Conservation (phyloP, 1,139 yeast genomes). For the Keqinozyma sinolaborantium region DNA sequence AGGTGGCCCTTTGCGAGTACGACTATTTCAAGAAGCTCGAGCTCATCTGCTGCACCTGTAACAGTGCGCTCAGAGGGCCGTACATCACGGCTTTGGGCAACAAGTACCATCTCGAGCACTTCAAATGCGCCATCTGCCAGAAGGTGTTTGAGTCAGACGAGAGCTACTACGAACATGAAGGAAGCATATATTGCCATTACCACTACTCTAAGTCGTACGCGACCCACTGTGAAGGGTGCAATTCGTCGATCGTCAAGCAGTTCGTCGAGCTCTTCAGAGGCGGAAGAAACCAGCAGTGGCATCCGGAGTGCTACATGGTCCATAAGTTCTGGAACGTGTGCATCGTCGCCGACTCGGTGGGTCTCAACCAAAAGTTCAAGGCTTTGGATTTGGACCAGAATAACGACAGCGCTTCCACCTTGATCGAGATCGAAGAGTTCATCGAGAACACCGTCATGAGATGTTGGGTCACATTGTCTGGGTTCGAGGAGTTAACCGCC, state of each 20-base stretch:
- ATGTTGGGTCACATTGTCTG: conserved; percentile 86
- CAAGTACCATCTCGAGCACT: conserved; percentile 93
- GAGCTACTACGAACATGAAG: conserved; percentile 86
- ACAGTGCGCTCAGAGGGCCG: conserved; percentile 84
- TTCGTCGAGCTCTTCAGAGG: conserved; percentile 91
- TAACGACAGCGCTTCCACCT: conserved; percentile 31
- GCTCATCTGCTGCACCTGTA: conserved; percentile 79
- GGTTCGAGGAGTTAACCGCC: conserved; percentile 91
- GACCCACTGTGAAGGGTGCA: conserved; percentile 90
- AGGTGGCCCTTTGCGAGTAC: conserved; percentile 85
- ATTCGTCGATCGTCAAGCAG: conserved; percentile 86
- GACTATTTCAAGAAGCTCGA: conserved; percentile 86
- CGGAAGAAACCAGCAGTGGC: conserved; percentile 97
- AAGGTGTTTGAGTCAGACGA: conserved; percentile 90
- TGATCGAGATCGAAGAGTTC: conserved; percentile 57
- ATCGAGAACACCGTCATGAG: conserved; percentile 69
- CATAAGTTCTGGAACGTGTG: conserved; percentile 95
- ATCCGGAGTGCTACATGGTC: conserved; percentile 98
- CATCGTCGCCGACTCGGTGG: conserved; percentile 62
- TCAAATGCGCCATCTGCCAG: conserved; percentile 85
- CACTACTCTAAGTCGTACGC: conserved; percentile 87
- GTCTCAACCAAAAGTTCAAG: conserved; percentile 23
- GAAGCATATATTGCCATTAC: conserved; percentile 81
- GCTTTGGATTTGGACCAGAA: conserved; percentile 1
- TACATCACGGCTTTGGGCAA: conserved; percentile 91